phyloP scores from a whole-genome alignment of 345 rosid genomes.

The Rhizophora mangle region DNA sequence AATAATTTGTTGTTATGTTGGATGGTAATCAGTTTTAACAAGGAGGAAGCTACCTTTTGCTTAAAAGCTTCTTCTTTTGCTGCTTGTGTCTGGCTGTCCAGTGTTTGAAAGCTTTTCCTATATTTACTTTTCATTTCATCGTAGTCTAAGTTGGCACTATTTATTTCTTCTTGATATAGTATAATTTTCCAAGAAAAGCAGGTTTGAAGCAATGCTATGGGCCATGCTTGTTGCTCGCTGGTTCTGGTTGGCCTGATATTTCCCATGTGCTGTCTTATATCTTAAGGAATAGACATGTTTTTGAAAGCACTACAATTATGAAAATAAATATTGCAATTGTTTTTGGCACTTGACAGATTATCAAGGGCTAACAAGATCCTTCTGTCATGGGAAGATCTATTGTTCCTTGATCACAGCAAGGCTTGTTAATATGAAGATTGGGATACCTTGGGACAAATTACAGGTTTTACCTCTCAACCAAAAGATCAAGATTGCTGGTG shows the following conservation, averaged over 20 bases:
- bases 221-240: neutral
- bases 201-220: neutral
- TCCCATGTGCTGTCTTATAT: neutral
- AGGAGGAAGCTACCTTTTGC: neutral
- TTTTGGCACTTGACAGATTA: slow-evolving; percentile 54
- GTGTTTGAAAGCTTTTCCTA: neutral
- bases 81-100: neutral
- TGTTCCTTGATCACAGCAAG: slow-evolving; percentile 82
- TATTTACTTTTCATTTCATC: too few species aligned
- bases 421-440: slow-evolving; percentile 82
- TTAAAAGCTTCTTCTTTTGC: neutral
- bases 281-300: neutral
- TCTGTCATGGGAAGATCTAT: slow-evolving; percentile 84
- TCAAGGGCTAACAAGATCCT: slow-evolving; percentile 89
- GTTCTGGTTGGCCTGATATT: neutral
- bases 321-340: neutral
- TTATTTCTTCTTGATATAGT: neutral
- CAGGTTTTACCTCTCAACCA: slow-evolving; percentile 70
- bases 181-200: neutral
- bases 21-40: neutral
- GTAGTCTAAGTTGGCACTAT: neutral
- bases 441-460: slow-evolving; percentile 79
- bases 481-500: slow-evolving; percentile 58
- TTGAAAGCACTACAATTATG: neutral
- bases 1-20: slow-evolving; percentile 1